phyloP scores from a whole-genome alignment of 1,284 basidiomycete genomes.

The Apiotrichum domesticum region DNA sequence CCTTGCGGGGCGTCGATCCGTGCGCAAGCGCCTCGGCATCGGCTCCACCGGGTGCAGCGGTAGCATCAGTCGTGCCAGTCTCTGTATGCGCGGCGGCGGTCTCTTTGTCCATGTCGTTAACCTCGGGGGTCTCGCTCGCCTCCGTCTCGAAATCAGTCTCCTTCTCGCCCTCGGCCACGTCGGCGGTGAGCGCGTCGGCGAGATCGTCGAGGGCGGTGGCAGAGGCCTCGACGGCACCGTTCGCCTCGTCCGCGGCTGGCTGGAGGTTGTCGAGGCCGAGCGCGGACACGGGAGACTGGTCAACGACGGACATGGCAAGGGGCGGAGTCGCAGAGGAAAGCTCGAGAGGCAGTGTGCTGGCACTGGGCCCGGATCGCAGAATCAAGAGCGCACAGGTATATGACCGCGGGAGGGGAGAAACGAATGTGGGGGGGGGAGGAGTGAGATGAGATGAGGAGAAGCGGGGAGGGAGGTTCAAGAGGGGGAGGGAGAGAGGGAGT shows the following conservation, averaged over 20 bases:
- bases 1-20: not conserved
- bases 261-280: conserved; percentile 15
- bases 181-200: not conserved
- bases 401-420: too few relatives aligned
- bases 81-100: not conserved
- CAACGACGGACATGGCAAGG: not conserved
- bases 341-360: too few relatives aligned
- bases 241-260: conserved; percentile 23
- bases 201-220: not conserved
- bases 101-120: not conserved
- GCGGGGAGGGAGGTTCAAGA: too few relatives aligned
- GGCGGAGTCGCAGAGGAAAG: too few relatives aligned
- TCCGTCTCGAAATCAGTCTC: not conserved
- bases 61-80: not conserved
- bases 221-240: not conserved
- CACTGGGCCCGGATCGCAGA: too few relatives aligned
- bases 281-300: not conserved
- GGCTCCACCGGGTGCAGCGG: conserved; percentile 3
- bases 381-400: too few relatives aligned
- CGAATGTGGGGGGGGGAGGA: too few relatives aligned
- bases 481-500: too few relatives aligned
- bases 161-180: not conserved
- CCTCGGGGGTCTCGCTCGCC: not conserved
- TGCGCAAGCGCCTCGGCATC: conserved; percentile 1
- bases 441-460: too few relatives aligned